Conservation (phyloP, 495 filamentous ascomycete species). For the Viridothelium virens region DNA sequence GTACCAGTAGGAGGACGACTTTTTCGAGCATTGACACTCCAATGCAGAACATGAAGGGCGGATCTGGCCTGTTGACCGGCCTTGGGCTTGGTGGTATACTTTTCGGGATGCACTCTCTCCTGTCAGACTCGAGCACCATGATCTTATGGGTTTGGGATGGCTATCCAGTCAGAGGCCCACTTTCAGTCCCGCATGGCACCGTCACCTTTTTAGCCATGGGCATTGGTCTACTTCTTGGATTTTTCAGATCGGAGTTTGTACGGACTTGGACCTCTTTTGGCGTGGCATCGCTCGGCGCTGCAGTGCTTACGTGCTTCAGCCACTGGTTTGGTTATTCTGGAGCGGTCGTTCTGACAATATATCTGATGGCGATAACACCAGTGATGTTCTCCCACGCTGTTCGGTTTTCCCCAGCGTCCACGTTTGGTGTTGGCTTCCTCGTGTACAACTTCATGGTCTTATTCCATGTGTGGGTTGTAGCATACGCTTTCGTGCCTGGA, state of each 20-base stretch:
- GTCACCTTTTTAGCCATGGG: conserved; percentile 82
- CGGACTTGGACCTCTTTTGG: conserved; percentile 77
- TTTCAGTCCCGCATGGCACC: conserved; percentile 81
- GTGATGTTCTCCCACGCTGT: conserved; percentile 69
- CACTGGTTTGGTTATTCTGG: conserved; percentile 92
- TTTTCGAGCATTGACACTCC: conserved; percentile 43
- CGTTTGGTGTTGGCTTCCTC: conserved; percentile 81
- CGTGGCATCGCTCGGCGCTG: conserved; percentile 68
- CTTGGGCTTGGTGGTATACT: conserved; percentile 75
- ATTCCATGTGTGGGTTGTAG: conserved; percentile 96
- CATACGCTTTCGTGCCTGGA: conserved; percentile 98
- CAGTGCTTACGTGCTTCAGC: conserved; percentile 65
- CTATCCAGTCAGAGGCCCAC: conserved; percentile 81
- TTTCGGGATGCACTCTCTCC: conserved; percentile 85
- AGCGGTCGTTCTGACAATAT: conserved; percentile 63
- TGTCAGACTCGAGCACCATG: conserved; percentile 98
- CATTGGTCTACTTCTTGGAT: conserved; percentile 66
- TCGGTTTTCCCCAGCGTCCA: conserved; percentile 61
- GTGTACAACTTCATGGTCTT: conserved; percentile 86
- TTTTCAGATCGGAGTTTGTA: conserved; percentile 61
- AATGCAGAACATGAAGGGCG: conserved; percentile 35
- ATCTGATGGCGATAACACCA: conserved; percentile 72
- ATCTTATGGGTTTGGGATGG: conserved; percentile 99
- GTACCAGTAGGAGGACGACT: conserved; percentile 39
- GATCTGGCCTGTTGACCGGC: conserved; percentile 64